Base-by-base conservation (phyloP, 257 asterid genomes). In the Primulina tabacum region DNA sequence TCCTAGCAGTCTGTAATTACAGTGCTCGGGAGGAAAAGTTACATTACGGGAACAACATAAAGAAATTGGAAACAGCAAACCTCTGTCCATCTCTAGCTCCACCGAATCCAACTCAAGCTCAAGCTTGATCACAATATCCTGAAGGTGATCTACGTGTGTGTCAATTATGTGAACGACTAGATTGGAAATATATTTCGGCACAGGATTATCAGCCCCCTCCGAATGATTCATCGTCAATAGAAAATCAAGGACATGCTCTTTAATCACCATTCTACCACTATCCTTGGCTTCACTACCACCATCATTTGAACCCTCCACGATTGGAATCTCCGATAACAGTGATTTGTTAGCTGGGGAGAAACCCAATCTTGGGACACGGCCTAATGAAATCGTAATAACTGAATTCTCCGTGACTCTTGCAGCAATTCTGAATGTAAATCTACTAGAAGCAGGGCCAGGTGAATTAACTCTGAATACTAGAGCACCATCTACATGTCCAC, bases 131-230 rank as follows among this genome's bases (percentile, higher is more conserved):
- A 89, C 87, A 16, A 94, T 86, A 75, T 94, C 99, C 80, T 94
- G 99, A 76, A 94, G 92, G 77, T 94, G 96, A 85, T 94, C 99
- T 29, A 94, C 89, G 30, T 91, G 99, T 1, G 99, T 94, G 78
- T 94, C 97, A 34, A 94, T 79, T 59, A 94, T 77, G 65, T 91
- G 99, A 66, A 91, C 96, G 29, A 94, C 88, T 32, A 94, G 97
- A 77, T 91, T 86, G 0, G 99, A 87, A 53, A 89, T 82, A 6
- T 96, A 86, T 71, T 76, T 89, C 8, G 99, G 99, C 74, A 94
- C 97, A 0, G 97, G 99, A 84, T 94, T 94, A 79, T 94, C 99
- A 56, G 90, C 96, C 79, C 84, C 97, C 81, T 88, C 99, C 0
- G 99, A 88, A 73, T 94, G 99, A 78, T 94, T 94, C 96, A 86